phyloP scores from a whole-genome alignment of 2,329 filamentous ascomycete genomes.

The Sporothrix brunneoviolacea region DNA sequence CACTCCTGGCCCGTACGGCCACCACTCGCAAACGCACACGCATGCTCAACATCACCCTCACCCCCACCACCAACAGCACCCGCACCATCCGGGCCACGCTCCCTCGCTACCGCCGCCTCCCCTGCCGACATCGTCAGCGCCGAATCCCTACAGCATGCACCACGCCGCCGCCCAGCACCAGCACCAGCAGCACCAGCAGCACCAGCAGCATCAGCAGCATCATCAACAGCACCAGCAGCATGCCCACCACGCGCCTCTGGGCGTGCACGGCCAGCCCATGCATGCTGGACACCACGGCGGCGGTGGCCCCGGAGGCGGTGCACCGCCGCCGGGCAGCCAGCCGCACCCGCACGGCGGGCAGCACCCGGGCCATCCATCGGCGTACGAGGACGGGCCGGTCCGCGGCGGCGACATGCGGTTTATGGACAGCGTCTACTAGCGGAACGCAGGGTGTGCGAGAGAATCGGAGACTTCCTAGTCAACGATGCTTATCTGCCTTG shows the following conservation, averaged over 20 bases:
- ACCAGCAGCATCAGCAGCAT: conserved; percentile 13
- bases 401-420: conserved; percentile 1
- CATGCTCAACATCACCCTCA: not conserved
- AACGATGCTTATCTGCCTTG: too few relatives aligned
- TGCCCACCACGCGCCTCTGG: conserved; percentile 1
- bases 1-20: not conserved
- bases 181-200: not conserved
- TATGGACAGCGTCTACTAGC: conserved; percentile 5
- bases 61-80: not conserved
- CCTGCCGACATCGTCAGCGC: not conserved
- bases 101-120: not conserved
- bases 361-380: too few relatives aligned
- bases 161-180: not conserved
- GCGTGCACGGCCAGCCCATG: not conserved
- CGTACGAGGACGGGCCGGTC: too few relatives aligned
- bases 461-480: too few relatives aligned
- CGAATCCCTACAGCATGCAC: conserved; percentile 15
- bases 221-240: not conserved
- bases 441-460: not conserved
- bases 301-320: not conserved
- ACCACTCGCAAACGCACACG: not conserved
- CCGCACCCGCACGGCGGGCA: too few relatives aligned
- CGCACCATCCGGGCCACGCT: not conserved
- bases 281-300: not conserved
- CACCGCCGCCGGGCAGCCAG: not conserved